These are phyloP conservation scores for Leccinum fallax DNA, from an alignment of 1,284 basidiomycete species.

Conservation along the genomic window DNA sequence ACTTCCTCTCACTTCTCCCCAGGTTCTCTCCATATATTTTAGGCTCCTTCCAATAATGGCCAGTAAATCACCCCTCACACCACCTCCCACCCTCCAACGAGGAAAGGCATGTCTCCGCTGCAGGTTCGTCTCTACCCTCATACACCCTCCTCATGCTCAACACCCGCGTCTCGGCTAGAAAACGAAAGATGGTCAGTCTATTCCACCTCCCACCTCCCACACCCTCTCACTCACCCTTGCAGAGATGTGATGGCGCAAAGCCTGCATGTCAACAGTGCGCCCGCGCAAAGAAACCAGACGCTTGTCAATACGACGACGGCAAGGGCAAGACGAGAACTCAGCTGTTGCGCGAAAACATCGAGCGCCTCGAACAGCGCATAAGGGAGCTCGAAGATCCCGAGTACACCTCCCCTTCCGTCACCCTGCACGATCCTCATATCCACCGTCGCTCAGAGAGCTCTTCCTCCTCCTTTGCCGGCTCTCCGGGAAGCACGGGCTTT, in stretches of 20 bases:
- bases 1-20: not conserved
- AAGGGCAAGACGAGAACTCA: conserved; percentile 67
- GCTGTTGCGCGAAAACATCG: conserved; percentile 58
- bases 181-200: conserved; percentile 73
- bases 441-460: conserved; percentile 59
- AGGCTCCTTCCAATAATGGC: conserved; percentile 34
- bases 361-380: conserved; percentile 56
- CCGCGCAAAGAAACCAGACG: conserved; percentile 59
- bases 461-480: conserved; percentile 60
- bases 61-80: conserved; percentile 33
- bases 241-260: conserved; percentile 62
- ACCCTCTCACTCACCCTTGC: conserved; percentile 12
- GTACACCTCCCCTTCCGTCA: conserved; percentile 53
- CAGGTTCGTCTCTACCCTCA: conserved; percentile 22
- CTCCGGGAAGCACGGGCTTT: conserved; percentile 58
- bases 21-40: not conserved
- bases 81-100: conserved; percentile 36
- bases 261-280: conserved; percentile 63
- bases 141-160: conserved; percentile 13
- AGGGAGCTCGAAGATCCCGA: conserved; percentile 63
- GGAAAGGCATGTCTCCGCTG: conserved; percentile 41
- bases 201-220: not conserved
- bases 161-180: conserved; percentile 42
- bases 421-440: conserved; percentile 53
- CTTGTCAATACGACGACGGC: conserved; percentile 64